Percentiles rank a stretch among this genome's conserved stretches.
These are phyloP conservation scores for Quercus lobata DNA, from an alignment of 331 rosid genomes.

Conservation along the genomic window DNA sequence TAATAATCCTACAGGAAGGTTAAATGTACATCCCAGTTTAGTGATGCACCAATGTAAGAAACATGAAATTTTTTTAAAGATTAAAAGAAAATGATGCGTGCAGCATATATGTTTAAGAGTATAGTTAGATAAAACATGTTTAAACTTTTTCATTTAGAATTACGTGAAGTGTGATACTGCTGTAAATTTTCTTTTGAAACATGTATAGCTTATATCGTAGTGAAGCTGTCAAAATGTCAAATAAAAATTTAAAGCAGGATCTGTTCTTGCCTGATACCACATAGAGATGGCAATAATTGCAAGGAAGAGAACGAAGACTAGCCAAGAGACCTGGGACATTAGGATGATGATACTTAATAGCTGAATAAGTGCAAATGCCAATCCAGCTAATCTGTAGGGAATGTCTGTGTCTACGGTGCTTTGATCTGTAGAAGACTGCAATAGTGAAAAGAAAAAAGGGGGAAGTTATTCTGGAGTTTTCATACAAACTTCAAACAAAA, in stretches of 20 bases:
- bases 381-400: slow-evolving; percentile 86
- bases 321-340: slow-evolving; percentile 91
- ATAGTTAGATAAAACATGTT: neutral
- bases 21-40: no score
- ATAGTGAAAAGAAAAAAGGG: neutral
- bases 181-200: neutral
- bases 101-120: neutral
- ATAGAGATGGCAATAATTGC: slow-evolving; percentile 61
- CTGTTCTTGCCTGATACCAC: slow-evolving; percentile 76
- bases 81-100: neutral
- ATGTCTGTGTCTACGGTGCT: slow-evolving; percentile 85
- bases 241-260: neutral
- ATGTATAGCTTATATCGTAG: neutral
- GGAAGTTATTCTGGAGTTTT: neutral
- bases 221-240: neutral
- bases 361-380: slow-evolving; percentile 90
- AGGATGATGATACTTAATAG: slow-evolving; percentile 70
- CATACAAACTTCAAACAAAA: neutral
- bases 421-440: slow-evolving; percentile 90
- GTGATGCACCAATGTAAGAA: no score
- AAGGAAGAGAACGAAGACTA: slow-evolving; percentile 68
- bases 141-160: neutral
- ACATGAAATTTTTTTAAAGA: no score
- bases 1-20: no score
- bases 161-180: neutral